Percentiles rank a stretch among this genome's conserved stretches.
phyloP scores from a whole-genome alignment of 1,284 basidiomycete genomes.

The Phellopilus nigrolimitatus region DNA sequence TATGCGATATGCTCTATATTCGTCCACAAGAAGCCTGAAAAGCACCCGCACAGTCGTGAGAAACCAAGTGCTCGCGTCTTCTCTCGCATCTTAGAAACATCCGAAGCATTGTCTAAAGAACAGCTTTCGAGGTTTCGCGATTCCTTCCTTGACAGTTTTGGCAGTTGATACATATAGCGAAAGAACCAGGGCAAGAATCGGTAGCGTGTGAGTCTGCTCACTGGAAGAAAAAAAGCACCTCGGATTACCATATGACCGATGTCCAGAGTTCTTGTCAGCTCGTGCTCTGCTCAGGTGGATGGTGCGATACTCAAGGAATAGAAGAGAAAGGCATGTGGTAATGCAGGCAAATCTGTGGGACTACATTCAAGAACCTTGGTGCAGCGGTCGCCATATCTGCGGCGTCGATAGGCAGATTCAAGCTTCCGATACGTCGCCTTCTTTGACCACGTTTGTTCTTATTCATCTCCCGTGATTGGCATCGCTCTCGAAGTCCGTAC shows the following conservation, averaged over 20 bases:
- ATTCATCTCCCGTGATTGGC: too few relatives aligned
- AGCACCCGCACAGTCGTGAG: not conserved
- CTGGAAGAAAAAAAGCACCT: too few relatives aligned
- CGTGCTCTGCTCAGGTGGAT: not conserved
- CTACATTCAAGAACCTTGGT: not conserved
- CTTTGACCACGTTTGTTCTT: too few relatives aligned
- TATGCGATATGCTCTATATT: too few relatives aligned
- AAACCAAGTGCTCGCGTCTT: not conserved
- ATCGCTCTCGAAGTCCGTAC: too few relatives aligned
- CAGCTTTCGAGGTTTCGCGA: not conserved
- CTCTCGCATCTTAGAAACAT: too few relatives aligned
- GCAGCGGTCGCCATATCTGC: too few relatives aligned
- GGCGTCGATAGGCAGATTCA: not conserved
- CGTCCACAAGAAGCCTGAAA: not conserved
- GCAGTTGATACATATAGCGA: not conserved
- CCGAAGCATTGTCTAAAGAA: not conserved
- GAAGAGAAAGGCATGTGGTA: not conserved
- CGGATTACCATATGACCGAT: not conserved
- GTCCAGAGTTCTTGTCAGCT: not conserved
- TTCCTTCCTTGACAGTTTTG: not conserved
- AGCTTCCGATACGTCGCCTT: too few relatives aligned
- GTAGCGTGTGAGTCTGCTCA: too few relatives aligned
- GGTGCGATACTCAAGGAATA: not conserved
- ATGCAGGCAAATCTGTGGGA: not conserved
- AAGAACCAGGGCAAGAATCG: too few relatives aligned